Percentiles rank a stretch among this genome's conserved stretches.
Evolutionary conservation across 495 filamentous ascomycete genomes (phyloP).

Genomic region (Penicillium paradoxum): DNA sequence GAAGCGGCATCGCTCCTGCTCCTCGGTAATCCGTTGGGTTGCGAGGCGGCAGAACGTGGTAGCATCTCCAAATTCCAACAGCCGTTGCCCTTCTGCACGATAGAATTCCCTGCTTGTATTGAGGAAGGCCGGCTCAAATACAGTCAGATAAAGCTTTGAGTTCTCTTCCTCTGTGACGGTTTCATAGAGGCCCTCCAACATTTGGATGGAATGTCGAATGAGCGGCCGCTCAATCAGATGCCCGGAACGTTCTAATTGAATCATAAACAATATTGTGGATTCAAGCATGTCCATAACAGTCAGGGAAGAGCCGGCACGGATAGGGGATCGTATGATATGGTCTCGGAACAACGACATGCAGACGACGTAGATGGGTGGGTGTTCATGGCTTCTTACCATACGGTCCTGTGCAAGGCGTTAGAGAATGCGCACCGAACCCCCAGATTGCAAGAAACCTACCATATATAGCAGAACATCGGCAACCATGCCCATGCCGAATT

Average conservation of each 20-base stretch:
- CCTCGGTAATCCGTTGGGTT: slow-evolving; percentile 67
- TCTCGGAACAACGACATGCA: slow-evolving; percentile 87
- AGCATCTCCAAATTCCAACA: slow-evolving; percentile 75
- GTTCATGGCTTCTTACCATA: slow-evolving; percentile 65
- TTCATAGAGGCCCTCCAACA: slow-evolving; percentile 89
- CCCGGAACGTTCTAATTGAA: slow-evolving; percentile 85
- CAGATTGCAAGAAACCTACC: slow-evolving; percentile 39
- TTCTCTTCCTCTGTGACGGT: slow-evolving; percentile 62
- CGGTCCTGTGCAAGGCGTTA: slow-evolving; percentile 54
- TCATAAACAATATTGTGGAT: slow-evolving; percentile 80
- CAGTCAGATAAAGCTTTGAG: slow-evolving; percentile 75
- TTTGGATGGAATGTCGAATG: slow-evolving; percentile 76
- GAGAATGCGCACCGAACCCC: not conserved
- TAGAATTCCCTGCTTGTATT: slow-evolving; percentile 70
- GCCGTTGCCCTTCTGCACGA: slow-evolving; percentile 58
- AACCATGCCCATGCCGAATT: slow-evolving; percentile 91
- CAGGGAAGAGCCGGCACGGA: slow-evolving; percentile 38
- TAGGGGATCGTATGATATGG: slow-evolving; percentile 59
- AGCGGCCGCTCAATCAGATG: slow-evolving; percentile 82
- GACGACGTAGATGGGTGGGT: slow-evolving; percentile 73
- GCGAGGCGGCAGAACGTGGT: slow-evolving; percentile 79
- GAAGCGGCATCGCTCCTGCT: slow-evolving; percentile 72
- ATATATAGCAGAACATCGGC: slow-evolving; percentile 99
- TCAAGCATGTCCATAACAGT: slow-evolving; percentile 66
- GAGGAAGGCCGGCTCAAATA: slow-evolving; percentile 78